Conservation (phyloP, 2,329 filamentous ascomycete genomes). For the Erysiphe pisi region DNA sequence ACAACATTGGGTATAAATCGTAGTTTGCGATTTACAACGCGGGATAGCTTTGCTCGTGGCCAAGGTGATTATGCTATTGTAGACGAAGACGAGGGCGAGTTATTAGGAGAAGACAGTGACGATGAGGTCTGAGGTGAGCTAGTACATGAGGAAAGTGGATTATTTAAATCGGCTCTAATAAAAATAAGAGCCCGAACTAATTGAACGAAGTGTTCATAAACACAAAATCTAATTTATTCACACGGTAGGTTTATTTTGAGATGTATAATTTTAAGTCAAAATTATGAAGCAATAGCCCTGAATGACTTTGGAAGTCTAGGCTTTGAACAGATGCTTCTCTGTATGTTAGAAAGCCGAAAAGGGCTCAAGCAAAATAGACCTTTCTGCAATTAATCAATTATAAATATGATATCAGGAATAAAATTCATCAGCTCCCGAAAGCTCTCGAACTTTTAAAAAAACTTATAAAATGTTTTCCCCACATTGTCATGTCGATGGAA, state of each 20-base stretch:
- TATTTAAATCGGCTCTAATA: background rate
- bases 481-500: no score
- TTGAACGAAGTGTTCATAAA: constrained; percentile 9
- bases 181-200: background rate
- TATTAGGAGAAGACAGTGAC: constrained; percentile 86
- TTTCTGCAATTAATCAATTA: no score
- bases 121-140: constrained; percentile 55
- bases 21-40: constrained; percentile 60
- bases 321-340: background rate
- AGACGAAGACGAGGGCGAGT: constrained; percentile 86
- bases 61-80: constrained; percentile 80
- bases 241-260: background rate
- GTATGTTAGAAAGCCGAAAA: constrained; percentile 12
- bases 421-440: no score
- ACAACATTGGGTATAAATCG: constrained; percentile 45
- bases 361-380: background rate
- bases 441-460: no score
- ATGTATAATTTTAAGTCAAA: background rate
- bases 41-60: constrained; percentile 78
- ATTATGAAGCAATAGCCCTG: background rate
- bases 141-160: background rate
- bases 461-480: no score
- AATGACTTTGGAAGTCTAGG: background rate
- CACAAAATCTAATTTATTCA: background rate
- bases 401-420: no score